Evolutionary conservation across 2,329 filamentous ascomycete genomes (phyloP).

Genomic region (Herpomyces periplanetae): DNA sequence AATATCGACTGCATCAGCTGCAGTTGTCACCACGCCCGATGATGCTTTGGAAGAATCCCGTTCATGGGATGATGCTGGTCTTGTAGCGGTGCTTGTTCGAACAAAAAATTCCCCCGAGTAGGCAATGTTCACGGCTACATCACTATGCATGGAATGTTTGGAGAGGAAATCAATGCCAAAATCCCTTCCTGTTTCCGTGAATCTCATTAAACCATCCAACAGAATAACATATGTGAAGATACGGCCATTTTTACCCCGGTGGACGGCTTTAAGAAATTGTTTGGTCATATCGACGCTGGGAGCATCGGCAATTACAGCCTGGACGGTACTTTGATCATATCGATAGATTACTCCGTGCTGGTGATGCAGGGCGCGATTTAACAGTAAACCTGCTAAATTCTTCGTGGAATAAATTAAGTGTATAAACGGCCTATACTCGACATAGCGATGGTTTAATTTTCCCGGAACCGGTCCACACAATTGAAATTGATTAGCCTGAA

Average conservation of each 20-base stretch:
- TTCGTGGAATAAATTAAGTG: slow-evolving; percentile 47
- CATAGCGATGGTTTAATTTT: slow-evolving; percentile 53
- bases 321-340: slow-evolving; percentile 33
- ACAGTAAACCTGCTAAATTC: slow-evolving; percentile 33
- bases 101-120: slow-evolving; percentile 82
- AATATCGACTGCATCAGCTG: too few species aligned
- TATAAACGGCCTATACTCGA: slow-evolving; percentile 68
- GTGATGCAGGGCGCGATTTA: slow-evolving; percentile 56
- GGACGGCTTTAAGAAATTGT: slow-evolving; percentile 47
- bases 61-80: slow-evolving; percentile 2
- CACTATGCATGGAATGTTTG: slow-evolving; percentile 89
- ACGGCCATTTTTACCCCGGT: slow-evolving; percentile 48
- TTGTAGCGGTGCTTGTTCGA: slow-evolving; percentile 9
- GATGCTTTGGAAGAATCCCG: slow-evolving; percentile 9
- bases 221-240: slow-evolving; percentile 77
- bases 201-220: slow-evolving; percentile 45
- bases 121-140: slow-evolving; percentile 62
- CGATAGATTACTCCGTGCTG: slow-evolving; percentile 70
- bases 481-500: slow-evolving; percentile 73
- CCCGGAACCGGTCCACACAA: slow-evolving; percentile 42
- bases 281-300: slow-evolving; percentile 28
- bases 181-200: slow-evolving; percentile 80
- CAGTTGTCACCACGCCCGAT: slow-evolving; percentile 9
- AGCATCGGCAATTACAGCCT: slow-evolving; percentile 19
- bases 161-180: slow-evolving; percentile 71